Conservation (phyloP, 2,329 filamentous ascomycete species). For the Aspergillus chevalieri region DNA sequence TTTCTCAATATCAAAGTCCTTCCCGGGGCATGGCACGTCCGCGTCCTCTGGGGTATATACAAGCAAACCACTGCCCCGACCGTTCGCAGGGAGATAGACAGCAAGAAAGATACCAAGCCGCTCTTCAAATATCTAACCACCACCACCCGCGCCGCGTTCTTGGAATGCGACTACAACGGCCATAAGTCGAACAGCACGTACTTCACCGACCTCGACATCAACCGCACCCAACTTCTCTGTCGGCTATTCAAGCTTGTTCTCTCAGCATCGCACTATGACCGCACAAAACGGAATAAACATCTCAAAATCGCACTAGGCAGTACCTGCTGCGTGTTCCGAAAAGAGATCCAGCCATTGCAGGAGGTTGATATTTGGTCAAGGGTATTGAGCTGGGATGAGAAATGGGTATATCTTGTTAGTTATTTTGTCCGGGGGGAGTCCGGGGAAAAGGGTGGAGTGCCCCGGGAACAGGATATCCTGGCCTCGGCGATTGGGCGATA, state of each 20-base stretch:
- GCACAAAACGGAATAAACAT: not conserved
- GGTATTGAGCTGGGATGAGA: conserved; percentile 64
- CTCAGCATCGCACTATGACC: conserved; percentile 2
- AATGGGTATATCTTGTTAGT: conserved; percentile 67
- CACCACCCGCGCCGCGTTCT: conserved; percentile 2
- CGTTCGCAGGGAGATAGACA: not conserved
- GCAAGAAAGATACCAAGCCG: not conserved
- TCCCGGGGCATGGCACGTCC: conserved; percentile 7
- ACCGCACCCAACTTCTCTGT: conserved; percentile 8
- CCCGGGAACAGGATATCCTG: conserved; percentile 51
- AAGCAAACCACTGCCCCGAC: conserved; percentile 1
- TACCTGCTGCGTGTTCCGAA: conserved; percentile 61
- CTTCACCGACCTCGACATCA: conserved; percentile 14
- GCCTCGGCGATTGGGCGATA: conserved; percentile 67
- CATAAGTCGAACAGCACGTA: conserved; percentile 17
- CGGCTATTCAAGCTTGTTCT: conserved; percentile 3
- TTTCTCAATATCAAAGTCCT: conserved; percentile 2
- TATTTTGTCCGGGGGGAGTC: conserved; percentile 55
- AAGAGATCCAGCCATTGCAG: conserved; percentile 60
- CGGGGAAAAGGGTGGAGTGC: not conserved
- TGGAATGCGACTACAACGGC: conserved; percentile 15
- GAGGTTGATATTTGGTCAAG: conserved; percentile 64
- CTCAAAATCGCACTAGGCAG: conserved; percentile 60
- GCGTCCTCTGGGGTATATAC: conserved; percentile 2
- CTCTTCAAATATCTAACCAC: conserved; percentile 1